Evolutionary conservation across 305 asterid species (phyloP).

Genomic region (Fraxinus sp.): DNA sequence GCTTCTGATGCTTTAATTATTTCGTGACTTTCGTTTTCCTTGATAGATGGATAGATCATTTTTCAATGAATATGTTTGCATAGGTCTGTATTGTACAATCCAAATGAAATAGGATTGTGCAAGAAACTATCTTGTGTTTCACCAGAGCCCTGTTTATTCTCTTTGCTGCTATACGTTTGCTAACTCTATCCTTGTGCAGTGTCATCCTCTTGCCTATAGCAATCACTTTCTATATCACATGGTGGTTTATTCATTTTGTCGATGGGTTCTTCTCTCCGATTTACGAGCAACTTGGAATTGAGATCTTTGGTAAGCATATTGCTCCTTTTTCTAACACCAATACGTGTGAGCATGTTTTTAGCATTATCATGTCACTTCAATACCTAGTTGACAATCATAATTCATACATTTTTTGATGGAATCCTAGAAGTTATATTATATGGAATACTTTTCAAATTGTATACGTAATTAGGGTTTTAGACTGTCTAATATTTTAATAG

Average conservation of each 20-base stretch:
- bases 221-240: slow-evolving; percentile 41
- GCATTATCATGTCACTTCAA: not conserved
- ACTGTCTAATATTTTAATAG: not conserved
- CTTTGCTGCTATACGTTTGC: not conserved
- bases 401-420: too few species aligned
- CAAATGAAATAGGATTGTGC: not conserved
- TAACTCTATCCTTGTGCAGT: slow-evolving; percentile 28
- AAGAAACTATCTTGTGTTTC: not conserved
- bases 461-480: not conserved
- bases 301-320: slow-evolving; percentile 33
- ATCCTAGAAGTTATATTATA: too few species aligned
- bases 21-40: not conserved
- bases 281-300: slow-evolving; percentile 38
- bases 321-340: not conserved
- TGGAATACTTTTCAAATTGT: too few species aligned
- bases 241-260: slow-evolving; percentile 47
- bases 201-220: slow-evolving; percentile 44
- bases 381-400: not conserved
- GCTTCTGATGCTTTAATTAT: not conserved
- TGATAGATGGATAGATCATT: not conserved
- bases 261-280: slow-evolving; percentile 48
- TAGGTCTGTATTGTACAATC: not conserved
- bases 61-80: not conserved
- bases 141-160: not conserved
- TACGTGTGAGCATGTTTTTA: not conserved